Percentiles rank a stretch among this genome's conserved stretches.
phyloP scores from a whole-genome alignment of 345 rosid species.

The Moricandia arvensis region DNA sequence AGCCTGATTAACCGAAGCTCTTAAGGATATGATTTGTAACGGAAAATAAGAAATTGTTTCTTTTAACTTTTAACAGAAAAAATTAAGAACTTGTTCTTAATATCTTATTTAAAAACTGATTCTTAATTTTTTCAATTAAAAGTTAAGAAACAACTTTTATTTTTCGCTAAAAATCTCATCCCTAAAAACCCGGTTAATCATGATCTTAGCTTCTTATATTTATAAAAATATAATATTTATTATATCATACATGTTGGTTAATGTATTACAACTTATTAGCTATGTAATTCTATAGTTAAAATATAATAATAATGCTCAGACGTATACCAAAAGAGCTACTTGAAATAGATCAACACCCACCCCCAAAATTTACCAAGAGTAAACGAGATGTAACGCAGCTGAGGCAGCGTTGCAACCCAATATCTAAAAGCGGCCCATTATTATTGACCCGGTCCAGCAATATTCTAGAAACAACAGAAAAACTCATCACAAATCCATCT shows the following conservation, averaged over 20 bases:
- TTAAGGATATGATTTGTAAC: too few species aligned
- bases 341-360: not conserved
- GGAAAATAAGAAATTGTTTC: too few species aligned
- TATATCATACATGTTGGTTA: not conserved
- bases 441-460: constrained; percentile 19
- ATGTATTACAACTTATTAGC: not conserved
- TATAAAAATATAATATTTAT: too few species aligned
- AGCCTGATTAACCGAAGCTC: too few species aligned
- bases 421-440: not conserved
- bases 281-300: not conserved
- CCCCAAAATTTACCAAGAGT: not conserved
- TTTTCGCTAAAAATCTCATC: too few species aligned
- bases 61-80: too few species aligned
- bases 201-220: too few species aligned
- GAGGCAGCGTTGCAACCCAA: not conserved
- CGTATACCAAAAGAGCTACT: not conserved
- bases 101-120: too few species aligned
- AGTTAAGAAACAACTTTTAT: too few species aligned
- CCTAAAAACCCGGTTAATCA: too few species aligned
- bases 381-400: not conserved
- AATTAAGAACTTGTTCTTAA: too few species aligned
- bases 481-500: not conserved
- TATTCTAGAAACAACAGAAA: constrained; percentile 13
- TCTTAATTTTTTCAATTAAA: too few species aligned
- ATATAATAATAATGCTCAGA: not conserved